A percentile compares a stretch with the other conserved stretches of the same genome.
Conservation (phyloP, 148 eudicot species). For the Persicaria maculosa region DNA sequence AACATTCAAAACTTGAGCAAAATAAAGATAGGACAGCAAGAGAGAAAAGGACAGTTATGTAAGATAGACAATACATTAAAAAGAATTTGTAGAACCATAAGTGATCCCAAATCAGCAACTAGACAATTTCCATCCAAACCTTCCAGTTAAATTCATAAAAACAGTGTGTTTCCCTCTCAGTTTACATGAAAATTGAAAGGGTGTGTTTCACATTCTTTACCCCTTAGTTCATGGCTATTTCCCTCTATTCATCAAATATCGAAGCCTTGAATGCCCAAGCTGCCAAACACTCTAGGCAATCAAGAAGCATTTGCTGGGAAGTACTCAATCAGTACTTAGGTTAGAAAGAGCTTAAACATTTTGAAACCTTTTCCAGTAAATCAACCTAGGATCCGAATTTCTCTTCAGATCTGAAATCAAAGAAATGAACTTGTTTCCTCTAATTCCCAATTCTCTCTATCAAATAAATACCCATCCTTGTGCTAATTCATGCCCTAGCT, state of each 20-base stretch:
- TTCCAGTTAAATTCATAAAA: background rate
- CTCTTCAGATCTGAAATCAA: constrained; percentile 8
- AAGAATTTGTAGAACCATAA: background rate
- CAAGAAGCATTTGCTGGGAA: background rate
- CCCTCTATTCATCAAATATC: background rate
- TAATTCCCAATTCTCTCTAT: background rate
- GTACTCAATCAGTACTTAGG: background rate
- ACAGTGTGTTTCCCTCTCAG: background rate
- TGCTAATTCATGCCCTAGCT: background rate
- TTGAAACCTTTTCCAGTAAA: too few species aligned
- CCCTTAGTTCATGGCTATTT: background rate
- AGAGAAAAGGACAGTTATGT: background rate
- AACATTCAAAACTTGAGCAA: background rate
- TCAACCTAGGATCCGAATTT: background rate
- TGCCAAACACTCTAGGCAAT: background rate
- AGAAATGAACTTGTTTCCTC: background rate
- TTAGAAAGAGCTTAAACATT: background rate
- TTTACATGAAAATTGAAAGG: background rate
- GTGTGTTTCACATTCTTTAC: background rate
- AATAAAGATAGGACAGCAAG: background rate
- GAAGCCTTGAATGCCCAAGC: background rate
- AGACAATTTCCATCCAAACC: background rate
- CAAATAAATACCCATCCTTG: background rate
- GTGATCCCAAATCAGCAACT: background rate
- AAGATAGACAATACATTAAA: background rate